Evolutionary conservation across 768 basidiomycete species (phyloP).

Genomic region (Paxillus rubicundulus): DNA sequence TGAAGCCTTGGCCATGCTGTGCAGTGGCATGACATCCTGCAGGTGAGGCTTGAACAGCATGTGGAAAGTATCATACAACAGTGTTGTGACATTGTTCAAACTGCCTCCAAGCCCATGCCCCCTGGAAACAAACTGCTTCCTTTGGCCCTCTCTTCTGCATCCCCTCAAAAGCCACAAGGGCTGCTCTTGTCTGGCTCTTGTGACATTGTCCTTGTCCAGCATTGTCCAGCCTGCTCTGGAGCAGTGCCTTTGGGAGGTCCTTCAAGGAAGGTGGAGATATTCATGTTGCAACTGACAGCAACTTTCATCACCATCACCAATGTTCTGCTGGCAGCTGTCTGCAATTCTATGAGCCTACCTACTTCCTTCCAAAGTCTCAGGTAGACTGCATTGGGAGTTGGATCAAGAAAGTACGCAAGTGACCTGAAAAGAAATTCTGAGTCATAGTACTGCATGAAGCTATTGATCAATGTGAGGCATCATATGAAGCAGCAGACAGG

Average conservation of each 20-base stretch:
- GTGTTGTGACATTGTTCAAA: too few relatives aligned
- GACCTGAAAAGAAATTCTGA: neutral
- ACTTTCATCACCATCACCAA: conserved; percentile 39
- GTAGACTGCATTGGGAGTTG: conserved; percentile 31
- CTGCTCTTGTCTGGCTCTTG: too few relatives aligned
- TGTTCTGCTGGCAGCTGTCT: conserved; percentile 31
- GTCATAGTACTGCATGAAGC: conserved; percentile 32
- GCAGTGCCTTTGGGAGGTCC: conserved; percentile 10
- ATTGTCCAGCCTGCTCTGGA: too few relatives aligned
- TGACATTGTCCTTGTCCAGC: too few relatives aligned
- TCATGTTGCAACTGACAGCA: conserved; percentile 37
- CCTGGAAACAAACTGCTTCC: too few relatives aligned
- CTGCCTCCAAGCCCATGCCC: too few relatives aligned
- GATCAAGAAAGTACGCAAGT: conserved; percentile 25
- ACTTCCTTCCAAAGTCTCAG: conserved; percentile 32
- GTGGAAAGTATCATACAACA: too few relatives aligned
- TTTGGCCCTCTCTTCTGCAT: too few relatives aligned
- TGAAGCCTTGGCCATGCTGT: conserved; percentile 21
- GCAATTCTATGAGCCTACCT: conserved; percentile 28
- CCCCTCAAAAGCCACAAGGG: too few relatives aligned
- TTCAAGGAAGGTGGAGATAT: conserved; percentile 31
- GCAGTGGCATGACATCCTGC: conserved; percentile 28
- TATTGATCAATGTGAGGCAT: conserved; percentile 33
- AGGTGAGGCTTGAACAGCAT: conserved; percentile 10
- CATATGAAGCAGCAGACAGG: conserved; percentile 34